Evolutionary conservation across 257 asterid genomes (phyloP).

Genomic region (Leonotis leonurus): DNA sequence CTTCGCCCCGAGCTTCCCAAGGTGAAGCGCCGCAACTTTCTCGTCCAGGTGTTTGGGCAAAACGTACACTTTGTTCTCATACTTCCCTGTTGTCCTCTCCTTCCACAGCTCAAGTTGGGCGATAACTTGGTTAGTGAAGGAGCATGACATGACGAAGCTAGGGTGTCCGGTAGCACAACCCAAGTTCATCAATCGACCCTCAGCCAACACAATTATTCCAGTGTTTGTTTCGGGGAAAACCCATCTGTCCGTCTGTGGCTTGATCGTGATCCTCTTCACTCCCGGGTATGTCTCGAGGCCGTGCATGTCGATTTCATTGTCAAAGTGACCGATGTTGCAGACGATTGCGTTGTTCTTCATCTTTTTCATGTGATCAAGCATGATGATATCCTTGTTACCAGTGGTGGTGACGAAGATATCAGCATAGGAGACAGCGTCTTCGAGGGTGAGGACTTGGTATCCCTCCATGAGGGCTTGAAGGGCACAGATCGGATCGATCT

Average conservation of each 20-base stretch:
- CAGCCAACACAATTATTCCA: slow-evolving; percentile 29
- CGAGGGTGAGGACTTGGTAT: slow-evolving; percentile 29
- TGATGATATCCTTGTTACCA: slow-evolving; percentile 35
- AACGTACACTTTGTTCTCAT: too few relatives aligned
- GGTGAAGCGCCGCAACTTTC: too few relatives aligned
- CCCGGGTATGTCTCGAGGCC: slow-evolving; percentile 33
- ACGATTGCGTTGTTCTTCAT: slow-evolving; percentile 37
- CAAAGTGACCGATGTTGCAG: slow-evolving; percentile 42
- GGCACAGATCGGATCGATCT: slow-evolving; percentile 33
- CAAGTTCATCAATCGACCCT: slow-evolving; percentile 40
- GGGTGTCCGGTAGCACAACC: slow-evolving; percentile 45
- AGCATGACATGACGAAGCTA: slow-evolving; percentile 42
- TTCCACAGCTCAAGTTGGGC: slow-evolving; percentile 42
- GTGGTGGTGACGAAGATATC: slow-evolving; percentile 37
- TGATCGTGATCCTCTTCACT: slow-evolving; percentile 31
- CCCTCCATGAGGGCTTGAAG: slow-evolving; percentile 39
- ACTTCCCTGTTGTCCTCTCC: slow-evolving; percentile 15
- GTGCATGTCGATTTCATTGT: slow-evolving; percentile 34
- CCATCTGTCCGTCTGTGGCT: slow-evolving; percentile 35
- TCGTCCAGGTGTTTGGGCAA: too few relatives aligned
- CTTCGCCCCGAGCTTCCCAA: too few relatives aligned
- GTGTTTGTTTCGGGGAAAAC: too few relatives aligned
- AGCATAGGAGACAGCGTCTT: slow-evolving; percentile 18
- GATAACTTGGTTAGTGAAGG: slow-evolving; percentile 35
- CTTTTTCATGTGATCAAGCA: slow-evolving; percentile 31